These are phyloP conservation scores for Trypanosoma theileri DNA, from an alignment of 208 protist genomes.

Conservation along the genomic window DNA sequence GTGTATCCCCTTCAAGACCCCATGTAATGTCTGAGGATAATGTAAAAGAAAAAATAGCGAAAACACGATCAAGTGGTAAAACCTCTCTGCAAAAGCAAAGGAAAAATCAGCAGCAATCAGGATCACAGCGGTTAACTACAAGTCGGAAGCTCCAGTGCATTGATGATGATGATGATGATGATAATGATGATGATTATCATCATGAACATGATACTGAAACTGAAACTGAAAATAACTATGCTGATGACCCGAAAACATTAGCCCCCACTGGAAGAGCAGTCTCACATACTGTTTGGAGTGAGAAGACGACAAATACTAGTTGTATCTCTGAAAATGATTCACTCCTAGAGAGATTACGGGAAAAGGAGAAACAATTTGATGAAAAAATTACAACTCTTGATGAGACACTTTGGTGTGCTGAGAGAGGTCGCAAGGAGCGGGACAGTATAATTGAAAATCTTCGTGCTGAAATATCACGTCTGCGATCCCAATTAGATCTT, in stretches of 20 bases:
- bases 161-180: not conserved
- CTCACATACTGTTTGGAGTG: not conserved
- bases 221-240: not conserved
- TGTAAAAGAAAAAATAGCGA: not conserved
- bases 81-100: not conserved
- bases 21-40: not conserved
- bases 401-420: slow-evolving; percentile 66
- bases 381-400: slow-evolving; percentile 74
- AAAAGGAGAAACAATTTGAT: slow-evolving; percentile 76
- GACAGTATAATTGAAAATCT: slow-evolving; percentile 74
- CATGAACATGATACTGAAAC: not conserved
- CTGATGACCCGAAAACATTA: not conserved
- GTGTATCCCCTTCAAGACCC: not conserved
- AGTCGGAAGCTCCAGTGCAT: not conserved
- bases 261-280: not conserved
- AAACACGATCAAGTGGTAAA: not conserved
- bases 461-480: slow-evolving; percentile 47
- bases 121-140: not conserved
- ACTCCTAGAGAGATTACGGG: slow-evolving; percentile 46
- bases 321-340: slow-evolving; percentile 34
- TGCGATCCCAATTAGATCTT: slow-evolving; percentile 33
- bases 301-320: slow-evolving; percentile 5
- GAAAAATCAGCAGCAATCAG: not conserved
- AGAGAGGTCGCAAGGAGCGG: slow-evolving; percentile 56
- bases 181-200: not conserved